Conservation (phyloP, 768 basidiomycete species). For the Russula compacta region DNA sequence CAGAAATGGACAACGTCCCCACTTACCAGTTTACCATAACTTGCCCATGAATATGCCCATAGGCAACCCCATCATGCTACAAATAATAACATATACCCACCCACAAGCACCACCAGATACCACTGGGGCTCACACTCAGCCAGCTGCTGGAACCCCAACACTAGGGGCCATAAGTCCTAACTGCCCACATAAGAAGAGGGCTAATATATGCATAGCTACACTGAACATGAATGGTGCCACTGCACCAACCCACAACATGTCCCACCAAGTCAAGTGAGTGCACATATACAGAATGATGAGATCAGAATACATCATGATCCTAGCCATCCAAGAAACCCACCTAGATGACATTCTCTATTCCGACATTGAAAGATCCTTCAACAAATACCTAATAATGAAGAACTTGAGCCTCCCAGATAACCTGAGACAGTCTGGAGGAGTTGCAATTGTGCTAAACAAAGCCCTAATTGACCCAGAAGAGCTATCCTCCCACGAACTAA, state of each 20-base stretch:
- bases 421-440: background rate
- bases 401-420: background rate
- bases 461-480: background rate
- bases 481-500: fast-evolving
- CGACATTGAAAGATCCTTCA: too few species aligned
- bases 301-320: background rate
- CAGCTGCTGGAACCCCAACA: too few species aligned
- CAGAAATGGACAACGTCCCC: too few species aligned
- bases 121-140: too few species aligned
- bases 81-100: too few species aligned
- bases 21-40: too few species aligned
- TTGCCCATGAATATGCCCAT: too few species aligned
- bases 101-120: too few species aligned
- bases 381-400: background rate
- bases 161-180: too few species aligned
- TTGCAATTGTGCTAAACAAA: background rate
- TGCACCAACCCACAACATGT: too few species aligned
- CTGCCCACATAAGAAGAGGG: background rate
- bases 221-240: background rate
- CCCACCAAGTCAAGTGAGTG: background rate
- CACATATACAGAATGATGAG: background rate
- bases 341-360: background rate
- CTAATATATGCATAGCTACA: background rate
- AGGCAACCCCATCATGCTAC: too few species aligned
- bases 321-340: background rate